Base-by-base conservation (phyloP, 768 basidiomycete species). In the Naematelia aurantialba region DNA sequence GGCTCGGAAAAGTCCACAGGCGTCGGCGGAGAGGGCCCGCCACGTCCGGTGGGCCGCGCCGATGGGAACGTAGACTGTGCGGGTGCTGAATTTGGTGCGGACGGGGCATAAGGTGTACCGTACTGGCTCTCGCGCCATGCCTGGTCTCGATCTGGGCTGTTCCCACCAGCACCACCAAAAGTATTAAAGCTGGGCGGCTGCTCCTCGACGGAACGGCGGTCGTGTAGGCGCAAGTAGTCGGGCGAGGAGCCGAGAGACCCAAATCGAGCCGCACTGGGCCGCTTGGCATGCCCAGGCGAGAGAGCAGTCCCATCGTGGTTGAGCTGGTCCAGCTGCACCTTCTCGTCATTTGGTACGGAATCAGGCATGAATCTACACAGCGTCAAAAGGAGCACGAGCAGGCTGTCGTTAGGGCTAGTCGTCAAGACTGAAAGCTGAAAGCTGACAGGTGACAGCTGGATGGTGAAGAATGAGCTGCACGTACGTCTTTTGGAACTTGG, bases 401-500 rank as follows among this genome's bases (percentile, higher is more conserved):
- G 34, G 34, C n/a, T n/a, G n/a, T n/a, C n/a, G n/a, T n/a, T n/a
- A n/a, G n/a, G n/a, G n/a, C n/a, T n/a, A n/a, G n/a, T n/a, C n/a
- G n/a, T n/a, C n/a, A n/a, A n/a, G n/a, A n/a, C n/a, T n/a, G n/a
- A n/a, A n/a, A n/a, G n/a, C n/a, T n/a, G n/a, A n/a, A n/a, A n/a
- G n/a, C n/a, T n/a, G n/a, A n/a, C n/a, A n/a, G n/a, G n/a, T n/a
- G n/a, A n/a, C n/a, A n/a, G n/a, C n/a, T n/a, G n/a, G n/a, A n/a
- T n/a, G n/a, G 17, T 17, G 17, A 39, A 17, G 34, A 17, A 39
- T 39, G 17, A 39, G 8, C 8, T 39, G 17, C 8, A 39, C 34
- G 8, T 17, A 69, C 62, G 68, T 66, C 46, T 58, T 46, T 46
- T 69, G 65, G 25, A 66, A 49, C 45, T 66, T 63, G 2, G 68